phyloP scores from a whole-genome alignment of 352 stramenopile genomes.

The Phytophthora vignae region DNA sequence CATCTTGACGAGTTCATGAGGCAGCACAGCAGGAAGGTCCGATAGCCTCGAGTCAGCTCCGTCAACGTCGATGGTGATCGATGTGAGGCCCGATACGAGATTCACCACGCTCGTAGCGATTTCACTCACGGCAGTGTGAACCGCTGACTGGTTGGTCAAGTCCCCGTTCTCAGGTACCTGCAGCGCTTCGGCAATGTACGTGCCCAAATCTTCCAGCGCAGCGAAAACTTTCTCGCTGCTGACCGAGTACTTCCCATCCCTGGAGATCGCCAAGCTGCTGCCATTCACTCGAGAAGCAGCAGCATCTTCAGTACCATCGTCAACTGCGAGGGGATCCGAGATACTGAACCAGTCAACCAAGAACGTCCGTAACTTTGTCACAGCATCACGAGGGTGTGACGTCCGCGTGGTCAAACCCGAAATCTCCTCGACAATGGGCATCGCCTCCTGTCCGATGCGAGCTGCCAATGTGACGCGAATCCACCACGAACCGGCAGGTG shows the following conservation, averaged over 20 bases:
- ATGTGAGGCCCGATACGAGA: slow-evolving; percentile 32
- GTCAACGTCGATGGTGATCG: slow-evolving; percentile 30
- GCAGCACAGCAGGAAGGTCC: slow-evolving; percentile 30
- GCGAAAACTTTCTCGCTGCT: slow-evolving; percentile 11
- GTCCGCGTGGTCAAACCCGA: slow-evolving; percentile 20
- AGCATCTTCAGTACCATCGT: slow-evolving; percentile 17
- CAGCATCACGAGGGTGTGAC: slow-evolving; percentile 11
- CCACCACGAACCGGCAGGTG: slow-evolving; percentile 33
- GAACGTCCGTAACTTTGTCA: slow-evolving; percentile 20
- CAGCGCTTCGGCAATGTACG: slow-evolving; percentile 23
- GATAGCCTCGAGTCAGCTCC: not conserved
- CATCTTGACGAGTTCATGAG: slow-evolving; percentile 35
- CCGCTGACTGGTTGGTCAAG: slow-evolving; percentile 3
- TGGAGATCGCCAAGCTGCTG: slow-evolving; percentile 16
- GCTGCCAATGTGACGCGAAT: slow-evolving; percentile 27
- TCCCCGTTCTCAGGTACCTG: slow-evolving; percentile 13
- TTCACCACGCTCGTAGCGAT: slow-evolving; percentile 30
- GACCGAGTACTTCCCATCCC: slow-evolving; percentile 32
- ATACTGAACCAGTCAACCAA: slow-evolving; percentile 34
- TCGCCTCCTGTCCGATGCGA: slow-evolving; percentile 28
- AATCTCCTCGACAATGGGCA: slow-evolving; percentile 25
- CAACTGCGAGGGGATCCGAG: slow-evolving; percentile 10
- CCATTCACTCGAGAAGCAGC: slow-evolving; percentile 11
- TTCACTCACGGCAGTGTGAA: slow-evolving; percentile 24
- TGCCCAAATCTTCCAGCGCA: slow-evolving; percentile 33